phyloP scores from a whole-genome alignment of 1,139 yeast species.

The Groenewaldozyma auringiensis region DNA sequence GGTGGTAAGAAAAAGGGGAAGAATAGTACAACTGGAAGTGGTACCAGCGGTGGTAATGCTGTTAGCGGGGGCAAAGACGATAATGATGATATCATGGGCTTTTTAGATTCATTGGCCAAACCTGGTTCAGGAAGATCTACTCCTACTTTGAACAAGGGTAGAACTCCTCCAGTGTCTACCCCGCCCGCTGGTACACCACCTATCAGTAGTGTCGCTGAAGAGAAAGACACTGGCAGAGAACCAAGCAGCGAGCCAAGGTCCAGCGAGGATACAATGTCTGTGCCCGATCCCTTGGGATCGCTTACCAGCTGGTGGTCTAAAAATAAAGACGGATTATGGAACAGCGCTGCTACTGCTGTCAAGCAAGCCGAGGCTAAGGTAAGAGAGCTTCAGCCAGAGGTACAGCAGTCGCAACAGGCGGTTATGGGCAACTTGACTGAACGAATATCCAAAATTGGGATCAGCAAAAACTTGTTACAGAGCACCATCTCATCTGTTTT shows the following conservation, averaged over 20 bases:
- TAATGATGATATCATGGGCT: slow-evolving; percentile 74
- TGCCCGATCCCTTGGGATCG: slow-evolving; percentile 15
- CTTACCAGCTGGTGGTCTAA: slow-evolving; percentile 48
- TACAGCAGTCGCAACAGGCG: slow-evolving; percentile 19
- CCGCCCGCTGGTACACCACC: slow-evolving; percentile 1
- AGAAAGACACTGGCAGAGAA: background rate
- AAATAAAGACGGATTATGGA: slow-evolving; percentile 36
- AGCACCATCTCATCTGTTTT: slow-evolving; percentile 40
- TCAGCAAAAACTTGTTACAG: slow-evolving; percentile 25
- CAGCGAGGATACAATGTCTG: slow-evolving; percentile 4
- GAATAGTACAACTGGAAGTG: background rate
- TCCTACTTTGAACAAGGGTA: slow-evolving; percentile 8
- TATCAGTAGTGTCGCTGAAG: background rate
- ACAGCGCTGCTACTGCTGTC: slow-evolving; percentile 67
- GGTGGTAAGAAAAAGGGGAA: background rate
- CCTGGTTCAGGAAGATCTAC: slow-evolving; percentile 21
- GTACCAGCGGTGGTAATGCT: slow-evolving; percentile 14
- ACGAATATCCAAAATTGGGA: slow-evolving; percentile 18
- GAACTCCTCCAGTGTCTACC: slow-evolving; percentile 2
- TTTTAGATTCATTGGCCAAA: slow-evolving; percentile 63
- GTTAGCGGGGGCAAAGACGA: slow-evolving; percentile 28
- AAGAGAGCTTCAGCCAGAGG: slow-evolving; percentile 30
- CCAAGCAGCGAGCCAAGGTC: background rate
- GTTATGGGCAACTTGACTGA: slow-evolving; percentile 23
- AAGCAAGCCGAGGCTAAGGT: slow-evolving; percentile 41